phyloP scores from a whole-genome alignment of 495 filamentous ascomycete genomes.

The Neohortaea acidophila region DNA sequence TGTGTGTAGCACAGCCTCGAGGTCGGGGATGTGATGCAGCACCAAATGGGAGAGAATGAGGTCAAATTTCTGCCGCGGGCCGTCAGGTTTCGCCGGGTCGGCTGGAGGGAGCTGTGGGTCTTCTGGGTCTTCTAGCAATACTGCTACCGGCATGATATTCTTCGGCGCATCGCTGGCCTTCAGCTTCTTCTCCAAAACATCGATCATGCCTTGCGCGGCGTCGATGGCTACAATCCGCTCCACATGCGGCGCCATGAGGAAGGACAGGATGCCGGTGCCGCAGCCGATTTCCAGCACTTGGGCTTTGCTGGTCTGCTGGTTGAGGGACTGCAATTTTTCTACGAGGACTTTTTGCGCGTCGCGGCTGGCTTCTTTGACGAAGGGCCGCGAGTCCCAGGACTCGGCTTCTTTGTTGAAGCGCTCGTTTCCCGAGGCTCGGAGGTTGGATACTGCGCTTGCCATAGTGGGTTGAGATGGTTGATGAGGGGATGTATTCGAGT shows the following conservation, averaged over 20 bases:
- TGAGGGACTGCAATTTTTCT: constrained; percentile 12
- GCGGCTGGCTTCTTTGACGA: constrained; percentile 22
- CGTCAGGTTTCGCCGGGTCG: constrained; percentile 6
- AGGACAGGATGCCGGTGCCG: constrained; percentile 40
- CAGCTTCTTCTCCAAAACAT: constrained; percentile 32
- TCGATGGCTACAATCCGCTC: constrained; percentile 35
- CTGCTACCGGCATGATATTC: constrained; percentile 20
- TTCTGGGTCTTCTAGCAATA: constrained; percentile 25
- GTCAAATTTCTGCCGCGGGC: constrained; percentile 28
- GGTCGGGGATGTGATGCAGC: constrained; percentile 38
- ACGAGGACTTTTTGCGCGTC: constrained; percentile 25
- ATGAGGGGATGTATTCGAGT: too few relatives aligned
- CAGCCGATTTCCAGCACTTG: constrained; percentile 43
- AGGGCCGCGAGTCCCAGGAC: constrained; percentile 29
- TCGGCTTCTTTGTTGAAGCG: constrained; percentile 31
- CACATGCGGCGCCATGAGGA: constrained; percentile 31
- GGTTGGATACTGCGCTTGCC: constrained; percentile 13
- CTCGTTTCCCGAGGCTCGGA: constrained; percentile 13
- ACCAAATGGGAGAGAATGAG: constrained; percentile 37
- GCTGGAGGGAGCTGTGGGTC: constrained; percentile 10
- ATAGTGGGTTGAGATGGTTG: too few relatives aligned
- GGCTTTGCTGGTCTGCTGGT: constrained; percentile 3
- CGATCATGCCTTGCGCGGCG: constrained; percentile 38
- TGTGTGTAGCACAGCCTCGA: constrained; percentile 27
- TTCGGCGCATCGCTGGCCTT: neutral